Base-by-base conservation (phyloP, 129 eudicot species). In the Calendula officinalis region DNA sequence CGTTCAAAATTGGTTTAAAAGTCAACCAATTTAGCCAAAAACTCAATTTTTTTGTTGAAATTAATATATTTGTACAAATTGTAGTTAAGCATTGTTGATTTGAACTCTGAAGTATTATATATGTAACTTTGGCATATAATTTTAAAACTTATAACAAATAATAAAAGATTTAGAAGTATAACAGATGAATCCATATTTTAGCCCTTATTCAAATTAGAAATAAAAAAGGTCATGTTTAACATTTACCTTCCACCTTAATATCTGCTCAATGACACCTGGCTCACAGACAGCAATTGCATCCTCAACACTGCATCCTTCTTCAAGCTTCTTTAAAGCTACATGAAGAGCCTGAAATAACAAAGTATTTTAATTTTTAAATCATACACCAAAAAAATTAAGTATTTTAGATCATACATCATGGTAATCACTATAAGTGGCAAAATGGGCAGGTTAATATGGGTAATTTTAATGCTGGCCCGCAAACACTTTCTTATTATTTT, bases 231-330 rank as follows among this genome's bases (percentile, higher is more conserved):
- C 60, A 16, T 14, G 10, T 22, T 56, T 38, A 8, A 50, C 33
- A 76, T 11, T 11, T 75, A 91, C 98, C 96, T 78, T 81, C 96
- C 96, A 92, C 80, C 56, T 85, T 45, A 66, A 10, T 47, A 85
- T 59, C 79, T 85, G 91, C 11, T 54, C 34, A 36, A 92, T 82
- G 62, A 81, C 80, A 62, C 75, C 72, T 58, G 84, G 87, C 60
- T 78, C 84, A 77, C 96, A 92, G 54, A 92, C 81, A 46, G 87
- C 83, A 78, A 83, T 85, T 33, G 96, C 95, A 60, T 88, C 96
- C 62, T 79, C 89, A 60, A 88, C 40, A 64, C 71, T 80, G 73
- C 89, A 78, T 10, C 94, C 91, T 62, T 58, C 86, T 12, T 87
- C 84, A 60, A 88, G 76, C 80, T 76, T 92, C 71, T 81, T 62